These are phyloP conservation scores for Glaciozyma antarctica DNA, from an alignment of 768 basidiomycete species.

Conservation along the genomic window DNA sequence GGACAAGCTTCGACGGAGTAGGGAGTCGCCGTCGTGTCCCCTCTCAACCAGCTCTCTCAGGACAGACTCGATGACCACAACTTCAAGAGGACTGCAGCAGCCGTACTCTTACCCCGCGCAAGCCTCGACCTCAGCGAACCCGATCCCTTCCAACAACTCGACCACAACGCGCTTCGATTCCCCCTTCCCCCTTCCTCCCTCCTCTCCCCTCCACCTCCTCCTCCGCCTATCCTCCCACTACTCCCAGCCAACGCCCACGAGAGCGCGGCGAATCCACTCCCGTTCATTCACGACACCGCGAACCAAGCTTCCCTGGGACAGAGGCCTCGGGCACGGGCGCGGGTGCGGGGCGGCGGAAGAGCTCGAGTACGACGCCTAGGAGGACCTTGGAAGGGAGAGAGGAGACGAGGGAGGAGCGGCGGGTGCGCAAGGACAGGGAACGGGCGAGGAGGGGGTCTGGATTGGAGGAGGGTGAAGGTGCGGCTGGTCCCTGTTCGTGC, in stretches of 20 bases:
- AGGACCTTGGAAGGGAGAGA: conserved; percentile 10
- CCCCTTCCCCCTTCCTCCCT: no score
- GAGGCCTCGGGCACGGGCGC: not conserved
- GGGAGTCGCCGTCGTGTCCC: no score
- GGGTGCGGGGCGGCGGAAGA: not conserved
- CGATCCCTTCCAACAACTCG: no score
- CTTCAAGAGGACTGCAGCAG: no score
- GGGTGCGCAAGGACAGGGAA: conserved; percentile 20
- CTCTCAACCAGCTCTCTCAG: no score
- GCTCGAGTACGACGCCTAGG: not conserved
- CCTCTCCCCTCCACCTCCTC: no score
- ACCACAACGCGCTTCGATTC: no score
- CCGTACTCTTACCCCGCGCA: no score
- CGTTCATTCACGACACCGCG: not conserved
- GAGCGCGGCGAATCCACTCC: conserved; percentile 1
- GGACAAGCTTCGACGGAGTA: no score
- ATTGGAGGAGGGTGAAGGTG: not conserved
- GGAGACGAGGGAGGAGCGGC: conserved; percentile 26
- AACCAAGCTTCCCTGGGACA: not conserved
- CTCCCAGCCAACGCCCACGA: not conserved
- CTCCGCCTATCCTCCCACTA: no score
- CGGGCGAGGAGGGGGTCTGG: not conserved
- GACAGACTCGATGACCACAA: no score
- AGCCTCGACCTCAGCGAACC: no score
- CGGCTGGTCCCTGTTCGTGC: not conserved